A percentile compares a stretch with the other conserved stretches of the same genome.
Evolutionary conservation across 495 filamentous ascomycete genomes (phyloP).

Genomic region (Penicillium manginii): DNA sequence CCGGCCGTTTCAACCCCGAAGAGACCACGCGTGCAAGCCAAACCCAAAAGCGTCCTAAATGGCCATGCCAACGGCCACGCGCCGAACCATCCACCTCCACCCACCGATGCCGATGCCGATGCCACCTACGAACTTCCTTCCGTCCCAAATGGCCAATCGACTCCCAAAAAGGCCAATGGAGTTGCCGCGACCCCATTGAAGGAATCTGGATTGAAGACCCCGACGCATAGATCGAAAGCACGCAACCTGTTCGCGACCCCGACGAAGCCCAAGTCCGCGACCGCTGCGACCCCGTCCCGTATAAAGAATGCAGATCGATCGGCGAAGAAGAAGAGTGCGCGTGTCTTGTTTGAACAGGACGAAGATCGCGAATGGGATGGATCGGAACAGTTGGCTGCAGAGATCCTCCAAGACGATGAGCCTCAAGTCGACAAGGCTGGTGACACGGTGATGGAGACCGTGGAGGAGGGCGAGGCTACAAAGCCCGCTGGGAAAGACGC

Average conservation of each 20-base stretch:
- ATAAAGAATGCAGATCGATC: constrained; percentile 76
- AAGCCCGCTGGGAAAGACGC: constrained; percentile 33
- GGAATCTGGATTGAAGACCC: constrained; percentile 48
- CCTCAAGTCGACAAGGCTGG: constrained; percentile 41
- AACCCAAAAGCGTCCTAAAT: constrained; percentile 37
- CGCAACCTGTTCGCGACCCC: constrained; percentile 47
- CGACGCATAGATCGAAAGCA: constrained; percentile 47
- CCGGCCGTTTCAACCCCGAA: constrained; percentile 48
- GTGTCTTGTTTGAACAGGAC: constrained; percentile 69
- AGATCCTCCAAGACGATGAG: constrained; percentile 63
- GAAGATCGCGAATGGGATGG: constrained; percentile 79
- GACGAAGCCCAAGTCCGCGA: constrained; percentile 35
- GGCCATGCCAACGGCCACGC: constrained; percentile 25
- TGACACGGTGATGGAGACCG: constrained; percentile 41
- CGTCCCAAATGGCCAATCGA: constrained; percentile 35
- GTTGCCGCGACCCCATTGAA: constrained; percentile 41
- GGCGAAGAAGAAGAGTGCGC: constrained; percentile 82
- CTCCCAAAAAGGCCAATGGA: constrained; percentile 43
- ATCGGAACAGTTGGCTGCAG: constrained; percentile 70
- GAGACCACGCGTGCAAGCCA: constrained; percentile 35
- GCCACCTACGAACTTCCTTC: constrained; percentile 33
- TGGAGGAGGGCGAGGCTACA: constrained; percentile 37
- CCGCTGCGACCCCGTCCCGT: constrained; percentile 54
- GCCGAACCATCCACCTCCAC: constrained; percentile 19
- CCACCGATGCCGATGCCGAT: constrained; percentile 29